Evolutionary conservation across 306 rosid species (phyloP), one percentile per base, ranked within the genome.

Genomic region (Citrullus mucosospermus): DNA sequence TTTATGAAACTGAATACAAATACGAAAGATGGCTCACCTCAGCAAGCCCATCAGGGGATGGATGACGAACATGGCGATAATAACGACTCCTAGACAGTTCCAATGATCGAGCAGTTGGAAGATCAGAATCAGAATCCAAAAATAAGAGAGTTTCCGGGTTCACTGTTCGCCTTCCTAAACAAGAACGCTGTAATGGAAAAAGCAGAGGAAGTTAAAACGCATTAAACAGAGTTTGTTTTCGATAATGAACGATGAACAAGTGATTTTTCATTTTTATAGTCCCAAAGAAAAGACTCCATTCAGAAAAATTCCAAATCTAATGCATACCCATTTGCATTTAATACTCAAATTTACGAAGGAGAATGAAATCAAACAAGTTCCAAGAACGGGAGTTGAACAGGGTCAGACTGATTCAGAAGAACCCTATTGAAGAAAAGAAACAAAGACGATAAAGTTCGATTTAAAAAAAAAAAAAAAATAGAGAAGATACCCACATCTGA

Each of bases 31-130:
- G 6, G 72, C 86, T 55, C 78, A 95, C 97, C 99, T 92, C 91
- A 76, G 96, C 87, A 41, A 88, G 84, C 80, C 87, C 91, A 77
- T 91, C 92, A 16, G 97, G 79, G 18, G 95, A 89, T 71, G 91
- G 86, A 77, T 83, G 91, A 54, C 89, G 90, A 84, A 83, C 80
- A 75, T 87, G 90, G 20, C 89, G 88, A 86, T 82, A 85, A 81
- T 83, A 86, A 77, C 93, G 87, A 80, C 83, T 80, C n/a, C 90
- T 82, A 69, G 84, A 85, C 8, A 87, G 83, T 48, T 91, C 97
- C 10, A 87, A 79, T 1, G 83, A 80, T 16, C 81, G 85, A 12
- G 87, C 36, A 3, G 84, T 18, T 51, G 88, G 84, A 66, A 88
- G 82, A 16, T 91, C 96, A 44, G 88, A 80, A 54, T 91, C 93